Base-by-base conservation (phyloP, 306 rosid genomes). In the Betula pendula region DNA sequence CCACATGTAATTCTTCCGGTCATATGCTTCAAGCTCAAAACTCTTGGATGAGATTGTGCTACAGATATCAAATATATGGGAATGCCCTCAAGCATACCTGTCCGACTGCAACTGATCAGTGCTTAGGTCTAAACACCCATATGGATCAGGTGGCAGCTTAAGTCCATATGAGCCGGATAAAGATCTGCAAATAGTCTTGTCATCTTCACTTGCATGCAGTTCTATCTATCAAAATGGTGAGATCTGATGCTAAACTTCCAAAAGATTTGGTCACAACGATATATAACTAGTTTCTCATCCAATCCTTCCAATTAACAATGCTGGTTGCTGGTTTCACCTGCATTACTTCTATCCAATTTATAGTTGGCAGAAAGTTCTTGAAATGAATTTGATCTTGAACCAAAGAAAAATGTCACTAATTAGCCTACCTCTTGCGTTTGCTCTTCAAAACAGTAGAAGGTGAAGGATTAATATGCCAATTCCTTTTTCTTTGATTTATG, bases 401-500 rank as follows among this genome's bases (percentile, higher is more conserved):
- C 1, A 44, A 2, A 22, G 13, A 38, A 74, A 43, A 5, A 31
- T 8, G 67, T 50, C 8, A 50, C 31, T 16, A 2, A 14, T 65
- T 13, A 43, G 20, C 20, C 53, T 77, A 91, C 98, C 97, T 94
- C 84, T 90, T 94, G 69, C 98, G 98, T 84, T 94, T 94, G 84
- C 85, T 89, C 88, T 94, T 94, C 44, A 83, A 63, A 75, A 85
- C 80, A 50, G 79, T 79, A 19, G 96, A 76, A 8, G 96, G 71
- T 1, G 98, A 87, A 72, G 92, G 84, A 79, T 86, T 94, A 10
- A 85, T 90, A 22, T 94, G 93, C 98, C 98, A 94, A 70, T 94
- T 94, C 84, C 98, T 87, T 80, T 94, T 94, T 78, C 90, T 84
- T 65, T 87, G 90, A 76, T 84, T 87, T 4, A 87, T 87, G 53